Conservation (phyloP, 2,329 filamentous ascomycete species). For the Coniella lustricola region DNA sequence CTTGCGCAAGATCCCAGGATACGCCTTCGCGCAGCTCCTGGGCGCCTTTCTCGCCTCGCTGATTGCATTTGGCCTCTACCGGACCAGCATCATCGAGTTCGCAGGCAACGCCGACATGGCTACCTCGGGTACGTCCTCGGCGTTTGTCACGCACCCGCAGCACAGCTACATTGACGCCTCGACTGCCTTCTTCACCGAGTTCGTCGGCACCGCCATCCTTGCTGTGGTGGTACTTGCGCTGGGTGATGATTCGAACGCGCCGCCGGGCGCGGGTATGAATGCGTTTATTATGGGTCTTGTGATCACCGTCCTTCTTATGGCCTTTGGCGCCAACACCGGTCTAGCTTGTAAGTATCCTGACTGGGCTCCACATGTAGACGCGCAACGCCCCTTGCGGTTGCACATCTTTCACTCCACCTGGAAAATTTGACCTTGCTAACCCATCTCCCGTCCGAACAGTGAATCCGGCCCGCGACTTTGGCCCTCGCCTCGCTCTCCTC, state of each 20-base stretch:
- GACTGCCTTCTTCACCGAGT: conserved; percentile 41
- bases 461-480: conserved; percentile 43
- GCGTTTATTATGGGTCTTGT: conserved; percentile 41
- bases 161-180: conserved; percentile 28
- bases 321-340: conserved; percentile 40
- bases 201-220: conserved; percentile 35
- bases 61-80: conserved; percentile 36
- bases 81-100: conserved; percentile 27
- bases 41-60: conserved; percentile 43
- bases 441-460: conserved; percentile 19
- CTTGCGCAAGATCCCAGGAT: conserved; percentile 40
- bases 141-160: conserved; percentile 38
- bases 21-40: conserved; percentile 44
- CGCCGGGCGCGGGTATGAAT: conserved; percentile 43
- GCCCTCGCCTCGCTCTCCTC: conserved; percentile 37
- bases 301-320: conserved; percentile 28
- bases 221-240: conserved; percentile 35
- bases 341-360: conserved; percentile 22
- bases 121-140: conserved; percentile 27
- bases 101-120: conserved; percentile 16
- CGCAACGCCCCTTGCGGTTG: not conserved
- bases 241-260: conserved; percentile 38
- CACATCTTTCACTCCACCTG: too few relatives aligned
- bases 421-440: too few relatives aligned
- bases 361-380: not conserved